Conservation (phyloP, 768 basidiomycete genomes). For the Boletus edulis region DNA sequence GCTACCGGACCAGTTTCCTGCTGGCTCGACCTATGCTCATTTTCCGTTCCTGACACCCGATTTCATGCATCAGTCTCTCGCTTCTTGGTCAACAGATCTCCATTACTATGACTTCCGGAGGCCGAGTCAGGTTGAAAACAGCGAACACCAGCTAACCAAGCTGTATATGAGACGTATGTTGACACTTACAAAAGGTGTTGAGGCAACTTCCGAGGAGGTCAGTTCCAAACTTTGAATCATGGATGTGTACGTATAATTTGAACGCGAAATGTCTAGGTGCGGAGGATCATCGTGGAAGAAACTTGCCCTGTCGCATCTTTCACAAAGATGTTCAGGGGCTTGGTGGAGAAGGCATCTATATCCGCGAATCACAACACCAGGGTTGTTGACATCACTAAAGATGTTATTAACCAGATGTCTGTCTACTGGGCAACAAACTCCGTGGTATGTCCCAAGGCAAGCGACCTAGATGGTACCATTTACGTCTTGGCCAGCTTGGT, state of each 20-base stretch:
- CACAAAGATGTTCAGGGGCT: not conserved
- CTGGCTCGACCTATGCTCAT: slow-evolving; percentile 65
- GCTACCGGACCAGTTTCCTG: slow-evolving; percentile 66
- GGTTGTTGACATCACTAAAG: slow-evolving; percentile 58
- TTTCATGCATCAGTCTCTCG: slow-evolving; percentile 42
- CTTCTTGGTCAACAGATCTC: slow-evolving; percentile 29
- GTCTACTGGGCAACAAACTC: slow-evolving; percentile 58
- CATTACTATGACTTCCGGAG: slow-evolving; percentile 59
- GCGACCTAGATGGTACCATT: not conserved
- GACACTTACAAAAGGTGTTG: slow-evolving; percentile 13
- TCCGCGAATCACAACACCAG: slow-evolving; percentile 1
- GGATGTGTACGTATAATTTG: not conserved
- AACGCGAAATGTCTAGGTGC: slow-evolving; percentile 6
- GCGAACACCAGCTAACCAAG: not conserved
- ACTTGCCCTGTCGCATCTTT: slow-evolving; percentile 10
- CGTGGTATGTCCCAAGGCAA: slow-evolving; percentile 41
- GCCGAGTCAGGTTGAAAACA: slow-evolving; percentile 31
- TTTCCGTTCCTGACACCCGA: slow-evolving; percentile 78
- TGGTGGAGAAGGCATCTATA: slow-evolving; percentile 15
- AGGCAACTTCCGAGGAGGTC: slow-evolving; percentile 9
- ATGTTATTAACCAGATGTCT: slow-evolving; percentile 65
- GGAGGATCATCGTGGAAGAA: slow-evolving; percentile 13
- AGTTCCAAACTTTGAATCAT: not conserved
- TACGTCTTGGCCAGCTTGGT: slow-evolving; percentile 8
- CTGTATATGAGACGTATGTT: slow-evolving; percentile 18